Base-by-base conservation (phyloP, 352 stramenopile genomes). In the Thalassiosira livingstoniorum region DNA sequence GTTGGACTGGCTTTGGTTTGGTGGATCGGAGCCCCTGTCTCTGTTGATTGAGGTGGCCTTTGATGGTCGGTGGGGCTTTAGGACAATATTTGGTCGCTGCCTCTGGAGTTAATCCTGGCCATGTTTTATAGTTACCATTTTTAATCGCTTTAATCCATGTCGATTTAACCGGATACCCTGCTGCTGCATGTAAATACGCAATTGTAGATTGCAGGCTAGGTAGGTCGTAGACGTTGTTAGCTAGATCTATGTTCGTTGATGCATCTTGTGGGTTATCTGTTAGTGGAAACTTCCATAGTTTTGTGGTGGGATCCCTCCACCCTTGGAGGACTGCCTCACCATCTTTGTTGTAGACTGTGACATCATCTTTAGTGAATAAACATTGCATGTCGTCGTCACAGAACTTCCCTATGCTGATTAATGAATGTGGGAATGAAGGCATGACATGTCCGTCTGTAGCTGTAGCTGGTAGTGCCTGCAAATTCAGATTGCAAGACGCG, bases 1-100 rank as follows among this genome's bases (percentile, higher is more conserved):
- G 31, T 4, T 37, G 4, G 2, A 66, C 58, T 29, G 13, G 23
- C 43, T 65, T 10, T 18, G n/a, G 11, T 47, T 66, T 66, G 23
- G 58, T 66, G 10, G 58, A 66, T 66, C 58, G 43, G 47, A 66
- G 18, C 10, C 32, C 32, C 47, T 66, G 58, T 25, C 58, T 66
- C 13, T 21, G 25, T 34, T 66, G 29, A 21, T 35, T 63, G 25
- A 63, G 34, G 27, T 63, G 54, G 10, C 54, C 54, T 35, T 63
- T 63, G 18, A 39, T 23, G 4, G 54, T 63, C 54, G 34, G 25
- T 31, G 18, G 11, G 34, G 54, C 18, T 35, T 63, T 29, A 31
- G 21, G 54, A 35, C 34, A 63, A 35, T 37, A 27, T 63, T 35
- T 31, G 4, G 4, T 15, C 5, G 15, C 37, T 39, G 34, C 37